Percentiles rank a stretch among this genome's conserved stretches.
These are phyloP conservation scores for Theileria sp. DNA, from an alignment of 169 alveolate genomes.

Conservation along the genomic window DNA sequence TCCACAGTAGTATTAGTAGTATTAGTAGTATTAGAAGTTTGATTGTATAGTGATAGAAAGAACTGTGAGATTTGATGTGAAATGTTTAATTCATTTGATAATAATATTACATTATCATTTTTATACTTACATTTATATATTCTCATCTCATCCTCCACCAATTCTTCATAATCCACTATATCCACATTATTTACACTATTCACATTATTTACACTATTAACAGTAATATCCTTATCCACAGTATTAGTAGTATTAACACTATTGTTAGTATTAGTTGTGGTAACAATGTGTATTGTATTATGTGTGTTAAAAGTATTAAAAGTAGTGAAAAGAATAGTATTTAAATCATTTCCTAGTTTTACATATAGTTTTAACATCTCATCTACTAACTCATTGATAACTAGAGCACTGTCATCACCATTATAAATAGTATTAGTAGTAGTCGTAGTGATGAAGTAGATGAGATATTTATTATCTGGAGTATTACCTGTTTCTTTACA, in stretches of 20 bases:
- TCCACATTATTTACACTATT: neutral
- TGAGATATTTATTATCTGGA: slow-evolving; percentile 40
- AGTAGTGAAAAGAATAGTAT: neutral
- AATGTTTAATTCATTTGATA: neutral
- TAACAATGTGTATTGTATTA: neutral
- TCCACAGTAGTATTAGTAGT: too few species aligned
- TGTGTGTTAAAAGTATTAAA: too few species aligned
- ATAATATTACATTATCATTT: neutral
- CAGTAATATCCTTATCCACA: neutral
- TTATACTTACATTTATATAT: neutral
- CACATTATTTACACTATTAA: too few species aligned
- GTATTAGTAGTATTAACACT: too few species aligned
- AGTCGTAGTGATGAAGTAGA: slow-evolving; percentile 35
- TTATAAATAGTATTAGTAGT: too few species aligned
- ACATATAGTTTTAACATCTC: neutral
- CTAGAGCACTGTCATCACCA: neutral
- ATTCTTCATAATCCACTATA: neutral
- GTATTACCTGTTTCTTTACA: slow-evolving; percentile 28
- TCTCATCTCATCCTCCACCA: neutral
- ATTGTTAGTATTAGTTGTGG: neutral
- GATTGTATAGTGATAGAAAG: neutral
- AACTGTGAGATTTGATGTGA: neutral
- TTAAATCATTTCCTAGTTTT: neutral
- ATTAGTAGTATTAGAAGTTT: too few species aligned
- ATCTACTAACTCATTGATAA: neutral